Conservation (phyloP, 169 alveolate genomes). For the Blepharisma undulans region DNA sequence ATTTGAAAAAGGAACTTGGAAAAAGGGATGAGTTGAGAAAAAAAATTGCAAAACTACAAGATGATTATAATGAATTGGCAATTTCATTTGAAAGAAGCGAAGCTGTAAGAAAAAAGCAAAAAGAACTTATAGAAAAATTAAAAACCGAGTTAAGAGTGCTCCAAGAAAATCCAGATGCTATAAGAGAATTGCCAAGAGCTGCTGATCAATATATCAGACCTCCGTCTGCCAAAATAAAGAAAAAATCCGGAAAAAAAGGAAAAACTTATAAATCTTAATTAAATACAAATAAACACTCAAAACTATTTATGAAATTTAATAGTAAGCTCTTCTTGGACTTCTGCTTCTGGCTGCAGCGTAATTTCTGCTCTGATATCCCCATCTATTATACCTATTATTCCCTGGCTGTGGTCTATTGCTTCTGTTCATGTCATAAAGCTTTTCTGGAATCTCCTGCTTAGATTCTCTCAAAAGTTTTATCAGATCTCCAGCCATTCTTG, state of each 20-base stretch:
- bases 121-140: constrained; percentile 19
- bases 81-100: constrained; percentile 17
- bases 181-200: neutral
- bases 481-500: constrained; percentile 91
- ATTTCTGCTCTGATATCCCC: constrained; percentile 12
- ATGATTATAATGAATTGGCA: constrained; percentile 26
- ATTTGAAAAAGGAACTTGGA: constrained; percentile 13
- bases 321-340: constrained; percentile 11
- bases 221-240: neutral
- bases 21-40: constrained; percentile 13
- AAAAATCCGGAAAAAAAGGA: neutral
- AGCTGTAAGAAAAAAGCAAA: constrained; percentile 39
- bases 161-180: neutral
- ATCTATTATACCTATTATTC: neutral
- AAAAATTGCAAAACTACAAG: neutral
- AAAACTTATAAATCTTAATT: neutral
- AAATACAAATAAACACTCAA: neutral
- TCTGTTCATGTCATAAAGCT: constrained; percentile 58
- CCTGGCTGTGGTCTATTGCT: neutral
- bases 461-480: constrained; percentile 93
- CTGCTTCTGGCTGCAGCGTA: neutral
- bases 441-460: constrained; percentile 90
- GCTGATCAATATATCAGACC: neutral
- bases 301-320: neutral
- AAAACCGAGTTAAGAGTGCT: neutral